Evolutionary conservation across 2,329 filamentous ascomycete genomes (phyloP).

Genomic region (Xylaria hypoxylon): DNA sequence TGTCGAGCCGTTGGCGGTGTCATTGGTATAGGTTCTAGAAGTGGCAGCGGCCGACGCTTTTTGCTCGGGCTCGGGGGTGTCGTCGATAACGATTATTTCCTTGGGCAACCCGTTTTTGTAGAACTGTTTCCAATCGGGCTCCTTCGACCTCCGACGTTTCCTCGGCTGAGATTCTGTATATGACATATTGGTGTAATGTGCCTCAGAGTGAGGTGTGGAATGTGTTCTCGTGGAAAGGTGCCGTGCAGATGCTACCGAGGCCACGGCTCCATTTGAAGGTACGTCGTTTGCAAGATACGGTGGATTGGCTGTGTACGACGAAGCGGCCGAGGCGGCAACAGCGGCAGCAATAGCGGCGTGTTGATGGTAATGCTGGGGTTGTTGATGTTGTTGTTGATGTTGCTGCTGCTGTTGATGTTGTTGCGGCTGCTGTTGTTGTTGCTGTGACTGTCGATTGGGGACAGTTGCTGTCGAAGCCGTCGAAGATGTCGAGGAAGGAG

Average conservation of each 20-base stretch:
- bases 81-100: slow-evolving; percentile 86
- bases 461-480: slow-evolving; percentile 53
- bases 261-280: slow-evolving; percentile 54
- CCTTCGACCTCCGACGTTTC: slow-evolving; percentile 69
- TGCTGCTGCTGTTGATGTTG: slow-evolving; percentile 23
- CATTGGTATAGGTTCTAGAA: slow-evolving; percentile 54
- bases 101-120: slow-evolving; percentile 86
- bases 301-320: slow-evolving; percentile 48
- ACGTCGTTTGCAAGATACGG: slow-evolving; percentile 42
- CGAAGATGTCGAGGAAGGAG: slow-evolving; percentile 49
- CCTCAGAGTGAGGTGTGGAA: slow-evolving; percentile 51
- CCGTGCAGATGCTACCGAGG: slow-evolving; percentile 51
- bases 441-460: slow-evolving; percentile 49
- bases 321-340: slow-evolving; percentile 39
- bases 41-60: slow-evolving; percentile 49
- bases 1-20: slow-evolving; percentile 49
- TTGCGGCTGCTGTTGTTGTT: slow-evolving; percentile 34
- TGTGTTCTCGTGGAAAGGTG: slow-evolving; percentile 50
- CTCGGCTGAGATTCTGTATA: slow-evolving; percentile 52
- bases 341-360: slow-evolving; percentile 1
- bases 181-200: slow-evolving; percentile 53
- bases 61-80: slow-evolving; percentile 72
- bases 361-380: slow-evolving; percentile 23
- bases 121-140: slow-evolving; percentile 82
- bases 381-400: slow-evolving; percentile 41